These are phyloP conservation scores for Pinus taeda DNA, from an alignment of 75 land plant species.

Conservation along the genomic window DNA sequence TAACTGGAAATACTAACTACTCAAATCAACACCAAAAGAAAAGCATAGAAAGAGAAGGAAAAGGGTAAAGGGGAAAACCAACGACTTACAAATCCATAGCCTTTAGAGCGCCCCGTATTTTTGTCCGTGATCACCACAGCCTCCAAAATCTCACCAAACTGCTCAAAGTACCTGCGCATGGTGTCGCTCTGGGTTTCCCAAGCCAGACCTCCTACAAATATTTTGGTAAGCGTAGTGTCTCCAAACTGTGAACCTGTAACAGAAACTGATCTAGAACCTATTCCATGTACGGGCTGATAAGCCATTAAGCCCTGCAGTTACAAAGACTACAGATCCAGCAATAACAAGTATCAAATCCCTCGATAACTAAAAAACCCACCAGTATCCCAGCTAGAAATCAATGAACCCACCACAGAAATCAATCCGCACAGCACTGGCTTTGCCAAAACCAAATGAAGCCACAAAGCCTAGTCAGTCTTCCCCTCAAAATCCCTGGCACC, in stretches of 20 bases:
- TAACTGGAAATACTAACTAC: no score
- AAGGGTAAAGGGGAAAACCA: background rate
- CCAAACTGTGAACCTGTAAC: constrained; percentile 35
- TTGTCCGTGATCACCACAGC: constrained; percentile 89
- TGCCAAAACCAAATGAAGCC: background rate
- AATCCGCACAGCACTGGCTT: background rate
- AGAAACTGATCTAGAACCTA: constrained; percentile 5
- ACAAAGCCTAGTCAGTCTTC: background rate
- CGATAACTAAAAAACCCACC: background rate
- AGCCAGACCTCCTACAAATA: constrained; percentile 82
- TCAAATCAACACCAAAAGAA: background rate
- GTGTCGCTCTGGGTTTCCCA: constrained; percentile 89
- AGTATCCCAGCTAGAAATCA: background rate
- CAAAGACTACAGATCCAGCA: background rate
- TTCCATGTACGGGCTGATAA: constrained; percentile 1
- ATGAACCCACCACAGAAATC: constrained; percentile 6
- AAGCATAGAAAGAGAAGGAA: constrained; percentile 1
- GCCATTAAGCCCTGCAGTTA: background rate
- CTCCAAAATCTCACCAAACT: constrained; percentile 82
- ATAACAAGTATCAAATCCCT: background rate
- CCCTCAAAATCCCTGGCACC: background rate
- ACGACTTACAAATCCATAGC: constrained; percentile 78
- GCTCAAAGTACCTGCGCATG: constrained; percentile 72
- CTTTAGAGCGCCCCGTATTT: constrained; percentile 82
- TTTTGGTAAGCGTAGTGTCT: constrained; percentile 81